Evolutionary conservation across 2,329 filamentous ascomycete genomes (phyloP), one percentile per base, ranked within the genome.

Genomic region (Leptodontidium sp.): DNA sequence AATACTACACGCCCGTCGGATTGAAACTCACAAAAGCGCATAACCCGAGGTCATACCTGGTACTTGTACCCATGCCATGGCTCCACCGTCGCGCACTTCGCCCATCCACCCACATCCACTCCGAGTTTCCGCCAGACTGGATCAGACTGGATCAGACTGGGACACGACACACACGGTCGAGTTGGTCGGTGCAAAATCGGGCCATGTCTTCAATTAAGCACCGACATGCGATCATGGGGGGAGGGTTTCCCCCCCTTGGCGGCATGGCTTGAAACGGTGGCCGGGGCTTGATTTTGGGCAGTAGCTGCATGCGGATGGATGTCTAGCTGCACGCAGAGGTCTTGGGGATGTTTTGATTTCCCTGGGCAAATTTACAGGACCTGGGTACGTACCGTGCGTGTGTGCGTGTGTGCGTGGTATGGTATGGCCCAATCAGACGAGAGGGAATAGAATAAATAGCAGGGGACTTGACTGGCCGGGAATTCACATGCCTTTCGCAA

Each of bases 131-230:
- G 29, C 29, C 29, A 32, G 6, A 32, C 29, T 32, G 29, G 29
- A 32, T 6, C 3, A 6, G 29, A 32, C 21, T 21, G 21, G 21
- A 21, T 21, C 21, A 21, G 21, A 21, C 21, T 21, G 21, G 21
- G 21, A 21, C 21, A 21, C 21, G 21, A 21, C 21, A 21, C 21
- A 21, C 21, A 21, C 21, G 21, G 38, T 12, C 38, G 29, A 43
- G 11, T 47, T 43, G 32, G 52, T 72, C 70, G 72, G 72, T 47
- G 45, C 17, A 71, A 71, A 64, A 67, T 71, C 72, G 62, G 50
- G 50, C 72, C 73, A 61, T 70, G 68, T 73, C 68, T 68, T 65
- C 67, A 64, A 5, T 70, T 67, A 12, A 26, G 70, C 70, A 68
- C 38, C 65, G 66, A 68, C 66, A 64, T 59, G 43, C 49, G 50